Percentiles rank a stretch among this genome's conserved stretches.
Conservation (phyloP, 441 rosid genomes). For the Oxalis stricta region DNA sequence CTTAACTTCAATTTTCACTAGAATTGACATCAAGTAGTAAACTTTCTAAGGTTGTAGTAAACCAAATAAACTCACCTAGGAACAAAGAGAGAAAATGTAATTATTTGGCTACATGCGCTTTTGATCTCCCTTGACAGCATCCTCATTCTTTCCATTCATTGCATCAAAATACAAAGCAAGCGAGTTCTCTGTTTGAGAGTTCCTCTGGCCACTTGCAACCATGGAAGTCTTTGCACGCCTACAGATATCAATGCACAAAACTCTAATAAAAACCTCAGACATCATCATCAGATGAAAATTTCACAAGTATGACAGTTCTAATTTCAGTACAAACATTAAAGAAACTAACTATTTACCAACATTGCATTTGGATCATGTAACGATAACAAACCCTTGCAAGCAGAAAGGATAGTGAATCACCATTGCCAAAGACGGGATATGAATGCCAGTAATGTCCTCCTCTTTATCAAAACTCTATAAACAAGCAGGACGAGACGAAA, state of each 20-base stretch:
- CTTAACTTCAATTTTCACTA: background rate
- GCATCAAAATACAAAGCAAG: slow-evolving; percentile 48
- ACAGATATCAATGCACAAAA: background rate
- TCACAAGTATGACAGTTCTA: background rate
- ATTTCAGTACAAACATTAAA: no score
- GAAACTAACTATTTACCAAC: no score
- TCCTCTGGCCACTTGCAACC: slow-evolving; percentile 55
- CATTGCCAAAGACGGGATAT: slow-evolving; percentile 48
- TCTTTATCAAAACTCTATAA: slow-evolving; percentile 55
- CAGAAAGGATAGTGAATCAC: slow-evolving; percentile 43
- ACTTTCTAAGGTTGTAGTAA: no score
- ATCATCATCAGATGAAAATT: background rate
- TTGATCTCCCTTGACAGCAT: slow-evolving; percentile 21
- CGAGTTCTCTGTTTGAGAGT: slow-evolving; percentile 36
- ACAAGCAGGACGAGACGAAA: background rate
- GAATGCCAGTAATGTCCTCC: slow-evolving; percentile 29
- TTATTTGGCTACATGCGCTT: slow-evolving; percentile 30
- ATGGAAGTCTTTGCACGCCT: slow-evolving; percentile 62
- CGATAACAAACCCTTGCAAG: slow-evolving; percentile 20
- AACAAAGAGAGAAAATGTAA: slow-evolving; percentile 58
- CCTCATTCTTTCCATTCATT: slow-evolving; percentile 31
- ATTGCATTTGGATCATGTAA: background rate
- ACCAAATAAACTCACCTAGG: slow-evolving; percentile 43
- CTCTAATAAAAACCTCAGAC: background rate
- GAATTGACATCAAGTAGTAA: background rate